A percentile compares a stretch with the other conserved stretches of the same genome.
These are phyloP conservation scores for Penicillium frequentans DNA, from an alignment of 2,329 filamentous ascomycete species.

Conservation along the genomic window DNA sequence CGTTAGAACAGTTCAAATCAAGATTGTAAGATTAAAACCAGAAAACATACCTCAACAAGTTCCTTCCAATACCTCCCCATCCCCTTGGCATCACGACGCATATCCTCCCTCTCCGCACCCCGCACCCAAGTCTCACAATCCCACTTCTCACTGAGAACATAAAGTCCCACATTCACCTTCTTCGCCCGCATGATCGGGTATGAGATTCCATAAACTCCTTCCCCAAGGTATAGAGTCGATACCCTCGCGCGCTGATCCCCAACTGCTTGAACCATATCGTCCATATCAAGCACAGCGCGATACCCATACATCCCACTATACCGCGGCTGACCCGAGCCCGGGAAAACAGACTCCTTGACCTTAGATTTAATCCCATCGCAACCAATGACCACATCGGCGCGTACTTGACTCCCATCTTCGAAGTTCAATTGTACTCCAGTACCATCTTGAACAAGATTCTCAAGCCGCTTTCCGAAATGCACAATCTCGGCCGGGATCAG, in stretches of 20 bases:
- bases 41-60: conserved; percentile 25
- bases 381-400: conserved; percentile 35
- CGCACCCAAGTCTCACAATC: conserved; percentile 32
- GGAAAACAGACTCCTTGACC: conserved; percentile 27
- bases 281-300: conserved; percentile 36
- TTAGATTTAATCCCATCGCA: conserved; percentile 38
- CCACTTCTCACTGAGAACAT: conserved; percentile 29
- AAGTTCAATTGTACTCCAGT: conserved; percentile 26
- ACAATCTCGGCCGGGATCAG: conserved; percentile 29
- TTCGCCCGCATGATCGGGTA: conserved; percentile 36
- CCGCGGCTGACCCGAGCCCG: conserved; percentile 21
- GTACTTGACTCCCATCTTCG: conserved; percentile 30
- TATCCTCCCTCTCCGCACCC: conserved; percentile 29
- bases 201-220: conserved; percentile 32
- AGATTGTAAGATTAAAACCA: no score
- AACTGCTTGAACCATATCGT: conserved; percentile 31
- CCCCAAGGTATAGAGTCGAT: conserved; percentile 32
- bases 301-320: conserved; percentile 39
- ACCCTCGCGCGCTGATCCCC: conserved; percentile 32
- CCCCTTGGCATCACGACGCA: conserved; percentile 25
- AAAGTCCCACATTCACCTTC: conserved; percentile 35
- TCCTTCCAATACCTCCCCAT: conserved; percentile 31
- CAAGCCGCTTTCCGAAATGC: conserved; percentile 37
- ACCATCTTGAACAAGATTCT: conserved; percentile 11
- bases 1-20: not conserved